phyloP scores from a whole-genome alignment of 345 rosid genomes.

The Sonneratia caseolaris region DNA sequence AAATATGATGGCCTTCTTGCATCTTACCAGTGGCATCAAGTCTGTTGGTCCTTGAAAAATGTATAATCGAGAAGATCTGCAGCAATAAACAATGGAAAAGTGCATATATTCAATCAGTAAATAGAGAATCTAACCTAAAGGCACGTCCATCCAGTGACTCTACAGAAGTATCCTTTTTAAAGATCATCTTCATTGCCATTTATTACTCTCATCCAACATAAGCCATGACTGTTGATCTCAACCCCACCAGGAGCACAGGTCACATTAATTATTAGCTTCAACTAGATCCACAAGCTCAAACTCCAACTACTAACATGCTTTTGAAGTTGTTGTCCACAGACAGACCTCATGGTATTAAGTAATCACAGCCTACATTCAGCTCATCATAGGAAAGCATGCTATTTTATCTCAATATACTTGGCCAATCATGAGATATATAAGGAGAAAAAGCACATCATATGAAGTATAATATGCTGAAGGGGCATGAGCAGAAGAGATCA shows the following conservation, averaged over 20 bases:
- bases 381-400: neutral
- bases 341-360: too few species aligned
- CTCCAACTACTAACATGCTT: neutral
- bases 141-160: neutral
- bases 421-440: neutral
- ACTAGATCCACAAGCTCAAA: neutral
- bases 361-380: neutral
- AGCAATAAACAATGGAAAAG: slow-evolving; percentile 8
- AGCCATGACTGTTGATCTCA: neutral
- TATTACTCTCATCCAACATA: neutral
- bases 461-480: neutral
- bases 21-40: slow-evolving; percentile 79
- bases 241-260: neutral
- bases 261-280: neutral
- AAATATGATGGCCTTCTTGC: neutral
- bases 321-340: neutral
- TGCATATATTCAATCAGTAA: neutral
- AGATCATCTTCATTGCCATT: neutral
- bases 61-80: slow-evolving; percentile 72
- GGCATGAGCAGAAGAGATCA: slow-evolving; percentile 7
- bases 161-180: neutral
- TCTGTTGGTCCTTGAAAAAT: slow-evolving; percentile 86
- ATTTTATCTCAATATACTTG: neutral
- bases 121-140: neutral
- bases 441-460: neutral